Conservation (phyloP, 75 land plant species). For the Picea glauca region DNA sequence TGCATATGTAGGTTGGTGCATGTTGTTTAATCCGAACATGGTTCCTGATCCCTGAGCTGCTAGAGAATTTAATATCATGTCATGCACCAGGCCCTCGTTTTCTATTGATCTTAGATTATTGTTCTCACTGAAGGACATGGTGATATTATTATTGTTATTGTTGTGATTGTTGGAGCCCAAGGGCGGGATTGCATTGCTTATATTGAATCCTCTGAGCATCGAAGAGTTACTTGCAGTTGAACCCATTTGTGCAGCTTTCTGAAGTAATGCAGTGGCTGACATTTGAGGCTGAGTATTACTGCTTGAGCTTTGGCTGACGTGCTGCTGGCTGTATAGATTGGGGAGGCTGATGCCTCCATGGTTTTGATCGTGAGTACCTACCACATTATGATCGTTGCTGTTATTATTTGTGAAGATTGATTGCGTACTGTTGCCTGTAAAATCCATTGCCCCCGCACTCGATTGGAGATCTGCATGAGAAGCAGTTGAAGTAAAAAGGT, state of each 20-base stretch:
- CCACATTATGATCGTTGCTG: conserved; percentile 1
- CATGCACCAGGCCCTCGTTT: conserved; percentile 23
- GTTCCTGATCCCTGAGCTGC: conserved; percentile 11
- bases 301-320: background rate
- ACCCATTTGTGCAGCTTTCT: conserved; percentile 78
- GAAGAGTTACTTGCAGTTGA: conserved; percentile 44
- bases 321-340: conserved; percentile 15
- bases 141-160: background rate
- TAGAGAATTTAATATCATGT: conserved; percentile 32
- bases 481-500: conserved; percentile 38
- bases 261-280: conserved; percentile 78
- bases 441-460: conserved; percentile 8
- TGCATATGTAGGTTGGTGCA: background rate
- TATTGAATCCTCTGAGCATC: conserved; percentile 40
- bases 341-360: conserved; percentile 7
- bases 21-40: conserved; percentile 16
- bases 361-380: conserved; percentile 4
- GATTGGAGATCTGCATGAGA: conserved; percentile 19
- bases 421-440: conserved; percentile 7
- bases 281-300: conserved; percentile 41
- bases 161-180: background rate
- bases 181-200: background rate
- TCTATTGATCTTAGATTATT: background rate
- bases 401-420: conserved; percentile 4
- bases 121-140: background rate